Base-by-base conservation (phyloP, 2,329 filamentous ascomycete species). In the Apiospora pterosperma region DNA sequence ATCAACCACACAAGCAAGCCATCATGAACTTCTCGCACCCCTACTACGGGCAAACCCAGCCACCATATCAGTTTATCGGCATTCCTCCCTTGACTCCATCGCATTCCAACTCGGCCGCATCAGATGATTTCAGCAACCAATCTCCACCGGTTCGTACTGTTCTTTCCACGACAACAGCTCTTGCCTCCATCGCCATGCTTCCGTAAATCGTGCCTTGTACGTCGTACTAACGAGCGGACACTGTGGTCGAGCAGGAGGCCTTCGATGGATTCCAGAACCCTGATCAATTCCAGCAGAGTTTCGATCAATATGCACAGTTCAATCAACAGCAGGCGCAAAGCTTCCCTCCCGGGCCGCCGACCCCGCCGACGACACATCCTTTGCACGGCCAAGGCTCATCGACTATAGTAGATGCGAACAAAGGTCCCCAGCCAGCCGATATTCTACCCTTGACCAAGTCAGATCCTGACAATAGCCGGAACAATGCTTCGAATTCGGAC, bases 61-160 rank as follows among this genome's bases (percentile, higher is more conserved):
- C 48, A 5, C 77, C 82, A 61, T 86, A 84, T 76, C 83, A 82
- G 70, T 87, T 86, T 73, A 80, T 86, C 73, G 78, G 80, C 68
- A 81, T 87, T 63, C 77, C 81, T 64, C 84, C 84, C 59, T 72
- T 85, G 72, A 86, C 84, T 67, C 84, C 85, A 36, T 85, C 84
- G 64, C 81, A 84, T 74, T 83, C 84, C 64, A 84, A 84, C 70
- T 85, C 84, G 63, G 81, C 81, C 55, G 77, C 78, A 34, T 85
- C 84, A 41, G 84, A 86, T 64, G 84, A 87, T 63, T 87, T 83
- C 76, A 80, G 77, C 72, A 82, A 78, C 65, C 82, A 82, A 62
- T 86, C 85, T 69, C 82, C 85, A 70, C 81, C 84, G 74, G 85
- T 87, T 77, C 77, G 83, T 82, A 42, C 76, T 72, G 72, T 39